Conservation (phyloP, 768 basidiomycete genomes). For the Megacollybia marginata region DNA sequence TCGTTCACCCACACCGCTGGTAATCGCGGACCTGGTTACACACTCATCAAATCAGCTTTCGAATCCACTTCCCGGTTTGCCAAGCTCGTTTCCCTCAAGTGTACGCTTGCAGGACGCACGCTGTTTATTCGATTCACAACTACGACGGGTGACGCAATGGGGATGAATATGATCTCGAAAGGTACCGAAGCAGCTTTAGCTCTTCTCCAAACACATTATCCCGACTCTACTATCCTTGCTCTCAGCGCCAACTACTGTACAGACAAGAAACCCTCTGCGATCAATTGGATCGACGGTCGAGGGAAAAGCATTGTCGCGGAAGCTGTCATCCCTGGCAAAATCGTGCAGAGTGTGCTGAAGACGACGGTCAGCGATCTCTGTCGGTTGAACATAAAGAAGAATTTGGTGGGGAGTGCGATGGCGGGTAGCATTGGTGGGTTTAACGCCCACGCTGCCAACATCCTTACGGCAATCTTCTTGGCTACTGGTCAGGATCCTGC, state of each 20-base stretch:
- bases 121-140: slow-evolving; percentile 92
- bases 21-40: slow-evolving; percentile 61
- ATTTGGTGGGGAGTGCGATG: slow-evolving; percentile 95
- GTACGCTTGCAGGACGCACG: slow-evolving; percentile 87
- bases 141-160: slow-evolving; percentile 97
- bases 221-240: slow-evolving; percentile 85
- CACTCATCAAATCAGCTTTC: slow-evolving; percentile 74
- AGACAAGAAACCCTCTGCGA: slow-evolving; percentile 99
- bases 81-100: slow-evolving; percentile 76
- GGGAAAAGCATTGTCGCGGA: slow-evolving; percentile 98
- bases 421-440: slow-evolving; percentile 97
- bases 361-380: slow-evolving; percentile 87
- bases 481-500: slow-evolving; percentile 99
- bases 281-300: slow-evolving; percentile 99
- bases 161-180: slow-evolving; percentile 99
- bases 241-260: slow-evolving; percentile 98
- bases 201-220: slow-evolving; percentile 69
- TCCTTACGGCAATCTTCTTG: slow-evolving; percentile 89
- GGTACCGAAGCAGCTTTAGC: slow-evolving; percentile 94
- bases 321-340: slow-evolving; percentile 81
- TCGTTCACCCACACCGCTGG: background rate
- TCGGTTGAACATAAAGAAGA: slow-evolving; percentile 95
- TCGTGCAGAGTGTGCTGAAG: slow-evolving; percentile 89
- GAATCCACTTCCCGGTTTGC: slow-evolving; percentile 95
- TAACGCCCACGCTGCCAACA: slow-evolving; percentile 98